Percentiles rank a stretch among this genome's conserved stretches.
Conservation (phyloP, 345 rosid species). For the Dovyalis caffra region DNA sequence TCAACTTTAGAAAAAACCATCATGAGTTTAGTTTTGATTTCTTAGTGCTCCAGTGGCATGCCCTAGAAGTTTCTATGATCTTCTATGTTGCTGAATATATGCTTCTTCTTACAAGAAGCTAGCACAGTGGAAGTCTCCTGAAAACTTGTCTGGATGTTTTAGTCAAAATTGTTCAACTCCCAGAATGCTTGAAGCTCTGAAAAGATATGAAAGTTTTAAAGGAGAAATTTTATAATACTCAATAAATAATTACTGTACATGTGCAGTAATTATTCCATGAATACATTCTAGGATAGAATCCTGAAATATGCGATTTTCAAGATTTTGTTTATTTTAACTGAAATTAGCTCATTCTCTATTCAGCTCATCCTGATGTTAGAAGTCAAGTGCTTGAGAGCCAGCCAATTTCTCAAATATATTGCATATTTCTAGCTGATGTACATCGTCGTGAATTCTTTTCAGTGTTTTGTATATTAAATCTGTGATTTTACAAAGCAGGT, state of each 20-base stretch:
- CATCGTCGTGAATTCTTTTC: neutral
- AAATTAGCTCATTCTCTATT: neutral
- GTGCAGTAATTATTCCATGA: too few relatives aligned
- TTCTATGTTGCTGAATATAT: too few relatives aligned
- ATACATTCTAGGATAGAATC: too few relatives aligned
- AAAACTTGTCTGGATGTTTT: neutral
- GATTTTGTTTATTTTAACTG: too few relatives aligned
- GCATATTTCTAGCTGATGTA: neutral
- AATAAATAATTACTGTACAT: too few relatives aligned
- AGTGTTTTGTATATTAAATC: neutral
- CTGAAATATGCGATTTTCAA: too few relatives aligned
- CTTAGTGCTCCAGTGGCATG: neutral
- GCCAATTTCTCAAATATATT: neutral
- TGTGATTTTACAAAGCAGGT: constrained; percentile 41
- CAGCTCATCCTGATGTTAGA: neutral
- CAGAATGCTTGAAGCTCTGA: too few relatives aligned
- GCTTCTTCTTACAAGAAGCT: neutral
- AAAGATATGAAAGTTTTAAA: too few relatives aligned
- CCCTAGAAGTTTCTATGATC: neutral
- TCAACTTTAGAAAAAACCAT: neutral
- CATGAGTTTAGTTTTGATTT: neutral
- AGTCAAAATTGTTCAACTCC: too few relatives aligned
- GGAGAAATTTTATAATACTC: too few relatives aligned
- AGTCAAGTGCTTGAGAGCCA: too few relatives aligned
- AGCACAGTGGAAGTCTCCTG: neutral